Base-by-base conservation (phyloP, 371 early-diverging fungal species). In the Umbelopsis sp. region DNA sequence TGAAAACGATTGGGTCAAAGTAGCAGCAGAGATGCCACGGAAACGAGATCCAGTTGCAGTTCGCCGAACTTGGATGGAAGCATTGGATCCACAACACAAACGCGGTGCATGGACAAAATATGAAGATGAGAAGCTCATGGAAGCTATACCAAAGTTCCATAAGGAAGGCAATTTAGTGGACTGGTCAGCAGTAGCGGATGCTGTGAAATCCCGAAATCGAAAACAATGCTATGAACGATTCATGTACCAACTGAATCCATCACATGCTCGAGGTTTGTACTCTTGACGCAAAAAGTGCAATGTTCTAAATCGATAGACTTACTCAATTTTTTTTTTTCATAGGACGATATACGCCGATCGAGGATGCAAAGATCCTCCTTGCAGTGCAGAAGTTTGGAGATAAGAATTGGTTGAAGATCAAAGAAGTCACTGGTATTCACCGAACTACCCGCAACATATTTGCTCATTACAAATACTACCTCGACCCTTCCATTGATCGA, bases 191-290 rank as follows among this genome's bases (percentile, higher is more conserved):
- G 52, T 82, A 0, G 72, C 76, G 2, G 11, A 22, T 0, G 41
- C 70, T 3, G 69, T 82, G 46, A 65, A 72, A 0, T 70, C 79
- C 0, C 69, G 83, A 35, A 73, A 76, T 16, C 45, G 44, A 3
- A 69, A 76, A 62, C 83, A 83, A 24, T 80, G 81, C 32, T 69
- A 74, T 8, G 83, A 83, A 62, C 71, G 80, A 25, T 83, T 75
- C 71, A 69, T 73, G 12, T 81, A 78, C 76, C 81, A 80, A 63
- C 38, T 76, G 62, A 69, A 57, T 18, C 57, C 57, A 9, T 57
- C 57, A 35, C 57, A 57, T 18, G 18, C 57, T 37, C 29, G 35
- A 57, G 57, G 57, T 57, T 35, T 16, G 57, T 48, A 48, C 7
- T 41, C 41, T 41, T 41, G 41, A 41, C 7, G 52, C 52, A 1